Conservation (phyloP, 192 early-diverging fungal species). For the Coemansia aciculifera region DNA sequence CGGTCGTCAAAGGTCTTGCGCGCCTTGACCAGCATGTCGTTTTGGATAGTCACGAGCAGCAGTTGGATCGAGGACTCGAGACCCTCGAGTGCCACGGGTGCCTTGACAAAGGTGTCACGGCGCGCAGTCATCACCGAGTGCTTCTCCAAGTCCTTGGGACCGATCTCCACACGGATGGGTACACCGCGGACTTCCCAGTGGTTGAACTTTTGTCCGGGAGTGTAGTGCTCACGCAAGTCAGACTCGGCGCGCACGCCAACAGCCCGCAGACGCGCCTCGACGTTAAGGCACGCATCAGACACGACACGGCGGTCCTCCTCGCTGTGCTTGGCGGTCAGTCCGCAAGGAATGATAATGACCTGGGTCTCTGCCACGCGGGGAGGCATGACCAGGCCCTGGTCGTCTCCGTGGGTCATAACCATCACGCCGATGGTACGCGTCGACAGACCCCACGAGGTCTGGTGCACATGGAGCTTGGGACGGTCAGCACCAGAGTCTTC, state of each 20-base stretch:
- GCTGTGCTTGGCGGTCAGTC: slow-evolving; percentile 85
- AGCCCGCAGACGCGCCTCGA: slow-evolving; percentile 65
- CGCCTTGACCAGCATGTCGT: slow-evolving; percentile 87
- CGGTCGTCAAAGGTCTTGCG: slow-evolving; percentile 72
- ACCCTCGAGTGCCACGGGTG: slow-evolving; percentile 61
- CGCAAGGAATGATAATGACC: slow-evolving; percentile 90
- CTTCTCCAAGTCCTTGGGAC: slow-evolving; percentile 90
- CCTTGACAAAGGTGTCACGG: slow-evolving; percentile 74
- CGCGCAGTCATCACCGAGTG: slow-evolving; percentile 75
- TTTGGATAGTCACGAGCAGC: slow-evolving; percentile 78
- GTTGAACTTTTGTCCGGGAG: slow-evolving; percentile 97
- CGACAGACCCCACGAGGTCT: slow-evolving; percentile 98
- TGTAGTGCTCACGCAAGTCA: slow-evolving; percentile 81
- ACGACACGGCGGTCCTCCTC: slow-evolving; percentile 70
- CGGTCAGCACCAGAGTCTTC: slow-evolving; percentile 57
- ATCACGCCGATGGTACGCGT: slow-evolving; percentile 98
- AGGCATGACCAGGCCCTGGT: slow-evolving; percentile 97
- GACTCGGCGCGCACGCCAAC: slow-evolving; percentile 77
- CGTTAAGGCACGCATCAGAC: slow-evolving; percentile 68
- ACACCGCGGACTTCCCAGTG: slow-evolving; percentile 99
- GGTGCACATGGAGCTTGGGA: slow-evolving; percentile 86
- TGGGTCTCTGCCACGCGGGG: slow-evolving; percentile 89
- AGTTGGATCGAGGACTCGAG: slow-evolving; percentile 63
- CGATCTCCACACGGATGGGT: slow-evolving; percentile 94
- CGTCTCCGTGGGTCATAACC: slow-evolving; percentile 99